Evolutionary conservation across 805 yeast genomes (phyloP).

Genomic region (Starmerella khaoyaiensis): DNA sequence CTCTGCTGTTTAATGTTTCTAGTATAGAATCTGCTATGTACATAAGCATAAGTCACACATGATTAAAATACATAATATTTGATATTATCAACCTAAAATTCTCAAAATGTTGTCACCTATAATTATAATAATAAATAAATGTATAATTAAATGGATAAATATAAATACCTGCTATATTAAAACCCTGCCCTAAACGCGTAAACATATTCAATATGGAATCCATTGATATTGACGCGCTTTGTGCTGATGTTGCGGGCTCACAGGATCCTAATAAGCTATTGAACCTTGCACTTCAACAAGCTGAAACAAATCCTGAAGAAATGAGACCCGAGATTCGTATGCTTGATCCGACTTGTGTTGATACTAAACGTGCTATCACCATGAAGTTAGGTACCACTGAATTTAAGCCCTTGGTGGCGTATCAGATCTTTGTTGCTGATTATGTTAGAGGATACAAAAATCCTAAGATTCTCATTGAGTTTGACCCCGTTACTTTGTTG

Average conservation of each 20-base stretch:
- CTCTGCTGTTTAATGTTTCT: slow-evolving; percentile 43
- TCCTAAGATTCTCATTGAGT: slow-evolving; percentile 46
- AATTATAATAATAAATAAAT: too few relatives aligned
- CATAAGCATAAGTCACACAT: too few relatives aligned
- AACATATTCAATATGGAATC: neutral
- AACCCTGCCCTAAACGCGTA: neutral
- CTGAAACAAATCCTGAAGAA: slow-evolving; percentile 16
- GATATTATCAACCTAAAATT: too few relatives aligned
- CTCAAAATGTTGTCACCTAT: too few relatives aligned
- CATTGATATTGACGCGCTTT: slow-evolving; percentile 2
- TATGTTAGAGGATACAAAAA: slow-evolving; percentile 73
- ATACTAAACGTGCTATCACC: slow-evolving; percentile 19
- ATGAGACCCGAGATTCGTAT: slow-evolving; percentile 13
- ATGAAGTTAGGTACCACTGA: slow-evolving; percentile 14
- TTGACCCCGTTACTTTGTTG: slow-evolving; percentile 59
- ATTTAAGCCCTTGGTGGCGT: slow-evolving; percentile 72
- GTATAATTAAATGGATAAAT: neutral
- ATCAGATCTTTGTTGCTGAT: slow-evolving; percentile 84
- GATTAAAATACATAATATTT: too few relatives aligned
- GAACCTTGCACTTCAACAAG: slow-evolving; percentile 14
- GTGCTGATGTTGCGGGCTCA: slow-evolving; percentile 4
- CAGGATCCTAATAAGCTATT: slow-evolving; percentile 11
- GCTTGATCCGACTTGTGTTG: slow-evolving; percentile 17
- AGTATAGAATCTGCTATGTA: too few relatives aligned
- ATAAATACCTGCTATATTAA: neutral